phyloP scores from a whole-genome alignment of 2,329 filamentous ascomycete species.

The Calonectria ilicicola region DNA sequence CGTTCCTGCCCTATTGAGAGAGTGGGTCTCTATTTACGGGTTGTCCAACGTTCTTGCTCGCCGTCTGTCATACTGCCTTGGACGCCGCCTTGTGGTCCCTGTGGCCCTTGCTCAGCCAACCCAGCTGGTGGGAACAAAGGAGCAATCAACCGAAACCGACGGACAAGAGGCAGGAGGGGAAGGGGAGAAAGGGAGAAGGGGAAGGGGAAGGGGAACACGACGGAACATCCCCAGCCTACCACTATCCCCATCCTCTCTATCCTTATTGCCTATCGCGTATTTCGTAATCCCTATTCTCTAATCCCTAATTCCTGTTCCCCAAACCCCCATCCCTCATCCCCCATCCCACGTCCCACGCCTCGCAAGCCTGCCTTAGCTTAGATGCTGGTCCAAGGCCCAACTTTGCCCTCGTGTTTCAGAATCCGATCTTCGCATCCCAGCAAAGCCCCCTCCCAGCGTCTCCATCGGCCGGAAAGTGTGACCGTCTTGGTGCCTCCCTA shows the following conservation, averaged over 20 bases:
- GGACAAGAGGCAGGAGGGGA: background rate
- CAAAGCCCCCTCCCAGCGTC: background rate
- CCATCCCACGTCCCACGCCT: background rate
- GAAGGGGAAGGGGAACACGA: background rate
- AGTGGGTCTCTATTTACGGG: conserved; percentile 2
- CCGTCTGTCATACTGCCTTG: conserved; percentile 4
- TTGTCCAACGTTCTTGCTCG: conserved; percentile 13
- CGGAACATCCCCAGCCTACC: background rate
- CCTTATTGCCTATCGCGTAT: background rate
- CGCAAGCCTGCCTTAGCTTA: conserved; percentile 7
- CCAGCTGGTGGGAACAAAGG: background rate
- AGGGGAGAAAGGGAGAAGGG: background rate
- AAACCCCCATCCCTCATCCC: background rate
- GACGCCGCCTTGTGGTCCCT: background rate
- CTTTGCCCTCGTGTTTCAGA: conserved; percentile 15
- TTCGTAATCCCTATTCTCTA: background rate
- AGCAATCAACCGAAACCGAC: background rate
- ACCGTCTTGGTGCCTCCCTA: background rate
- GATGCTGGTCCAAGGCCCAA: background rate
- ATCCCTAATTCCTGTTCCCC: background rate
- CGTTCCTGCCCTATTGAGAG: conserved; percentile 19
- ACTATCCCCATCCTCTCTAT: background rate
- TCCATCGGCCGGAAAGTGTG: conserved; percentile 5
- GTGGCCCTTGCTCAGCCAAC: background rate
- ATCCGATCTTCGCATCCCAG: conserved; percentile 10